Base-by-base conservation (phyloP, 73 alveolate genomes). In the Symbiodinium pilosum region DNA sequence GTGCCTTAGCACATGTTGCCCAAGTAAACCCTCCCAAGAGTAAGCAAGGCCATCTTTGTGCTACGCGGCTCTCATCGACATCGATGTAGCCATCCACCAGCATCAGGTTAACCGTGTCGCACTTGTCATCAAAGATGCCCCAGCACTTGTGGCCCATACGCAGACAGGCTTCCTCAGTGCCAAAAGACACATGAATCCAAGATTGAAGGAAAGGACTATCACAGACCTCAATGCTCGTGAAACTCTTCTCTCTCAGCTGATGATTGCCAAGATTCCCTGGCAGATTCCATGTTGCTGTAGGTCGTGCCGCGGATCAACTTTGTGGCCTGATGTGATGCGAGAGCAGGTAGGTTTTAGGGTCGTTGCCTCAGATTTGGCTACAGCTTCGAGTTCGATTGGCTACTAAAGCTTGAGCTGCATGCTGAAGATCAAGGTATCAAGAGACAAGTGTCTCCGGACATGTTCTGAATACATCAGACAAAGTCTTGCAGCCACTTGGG, bases 101-200 rank as follows among this genome's bases (percentile, higher is more conserved):
- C 97, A 91, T 91, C 54, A 91, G 9, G 54, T 68, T 91, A 39
- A 41, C 87, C 42, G 52, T 43, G 88, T 91, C 97, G 89, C 97
- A 91, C 97, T 91, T 91, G 97, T 91, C 97, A 38, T 91, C 97
- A 88, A 91, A 91, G 81, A 91, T 83, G 59, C 97, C 97, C 97
- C 97, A 91, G 97, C 97, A 91, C 88, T 91, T 91, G 89, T 91
- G 88, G 42, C 97, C 89, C 97, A 69, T 91, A 56, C 81, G 77
- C 75, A 91, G 56, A 77, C 97, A 91, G 2, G 97, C 97, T 24
- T 59, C 84, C 97, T 81, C 44, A 32, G 77, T 14, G 59, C 59
- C n/a, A n/a, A n/a, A n/a, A n/a, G n/a, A 54, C 26, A 16, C 26
- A 24, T 54, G 73, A 24, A 30, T n/a, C 20, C 12, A 26, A 54